Conservation (phyloP, 2,329 filamentous ascomycete species). For the Neospermospora avenae region DNA sequence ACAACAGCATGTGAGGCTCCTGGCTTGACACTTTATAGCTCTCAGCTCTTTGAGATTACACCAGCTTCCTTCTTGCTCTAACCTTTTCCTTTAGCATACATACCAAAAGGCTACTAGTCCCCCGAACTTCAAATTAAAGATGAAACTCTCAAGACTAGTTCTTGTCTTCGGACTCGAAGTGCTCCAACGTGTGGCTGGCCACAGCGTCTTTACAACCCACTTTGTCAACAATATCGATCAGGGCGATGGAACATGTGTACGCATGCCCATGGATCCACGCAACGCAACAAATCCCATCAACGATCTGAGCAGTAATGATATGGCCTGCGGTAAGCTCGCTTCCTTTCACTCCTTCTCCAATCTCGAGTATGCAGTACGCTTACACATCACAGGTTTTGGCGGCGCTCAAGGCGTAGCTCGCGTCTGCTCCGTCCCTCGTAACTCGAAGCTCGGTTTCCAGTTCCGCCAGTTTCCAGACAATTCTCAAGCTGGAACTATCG, state of each 20-base stretch:
- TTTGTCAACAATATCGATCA: constrained; percentile 60
- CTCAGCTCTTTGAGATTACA: background rate
- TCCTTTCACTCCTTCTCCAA: background rate
- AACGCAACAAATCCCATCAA: constrained; percentile 56
- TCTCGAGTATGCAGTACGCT: background rate
- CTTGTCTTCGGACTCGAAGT: constrained; percentile 17
- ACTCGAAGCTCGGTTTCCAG: constrained; percentile 47
- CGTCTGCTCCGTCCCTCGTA: constrained; percentile 39
- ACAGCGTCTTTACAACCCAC: constrained; percentile 63
- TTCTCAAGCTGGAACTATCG: constrained; percentile 52
- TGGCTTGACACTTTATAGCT: background rate
- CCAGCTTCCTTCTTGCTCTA: background rate
- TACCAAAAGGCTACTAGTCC: no score
- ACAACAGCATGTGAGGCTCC: background rate
- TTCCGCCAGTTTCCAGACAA: constrained; percentile 61
- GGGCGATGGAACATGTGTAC: constrained; percentile 69
- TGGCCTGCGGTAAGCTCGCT: constrained; percentile 63
- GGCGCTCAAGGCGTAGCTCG: constrained; percentile 47
- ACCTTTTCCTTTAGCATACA: background rate
- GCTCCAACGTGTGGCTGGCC: constrained; percentile 42
- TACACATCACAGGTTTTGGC: constrained; percentile 39
- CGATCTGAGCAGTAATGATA: constrained; percentile 55
- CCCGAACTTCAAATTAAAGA: background rate
- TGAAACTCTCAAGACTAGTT: constrained; percentile 10
- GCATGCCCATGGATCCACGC: constrained; percentile 55